Conservation (phyloP, 176 grass and related monocot genomes). For the Canna indica region DNA sequence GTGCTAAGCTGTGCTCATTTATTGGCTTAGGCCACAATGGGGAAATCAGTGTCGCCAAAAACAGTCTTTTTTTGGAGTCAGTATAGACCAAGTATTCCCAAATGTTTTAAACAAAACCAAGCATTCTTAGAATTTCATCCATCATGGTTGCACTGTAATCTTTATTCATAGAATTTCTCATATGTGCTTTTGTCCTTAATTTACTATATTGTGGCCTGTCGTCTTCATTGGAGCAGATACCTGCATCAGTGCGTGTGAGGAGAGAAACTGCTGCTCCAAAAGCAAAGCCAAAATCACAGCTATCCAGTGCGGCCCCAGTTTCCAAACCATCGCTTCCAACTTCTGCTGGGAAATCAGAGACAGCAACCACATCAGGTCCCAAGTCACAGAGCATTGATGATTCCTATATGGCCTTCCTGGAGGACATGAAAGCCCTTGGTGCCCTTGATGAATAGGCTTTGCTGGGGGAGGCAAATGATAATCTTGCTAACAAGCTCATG, state of each 20-base stretch:
- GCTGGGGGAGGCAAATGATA: background rate
- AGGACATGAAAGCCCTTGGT: slow-evolving; percentile 49
- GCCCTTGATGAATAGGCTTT: slow-evolving; percentile 51
- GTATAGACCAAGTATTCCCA: background rate
- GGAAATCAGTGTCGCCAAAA: background rate
- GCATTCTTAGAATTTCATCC: background rate
- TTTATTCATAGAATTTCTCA: no score
- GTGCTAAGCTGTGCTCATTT: background rate
- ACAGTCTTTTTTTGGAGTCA: background rate
- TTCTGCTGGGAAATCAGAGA: slow-evolving; percentile 32
- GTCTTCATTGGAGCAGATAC: slow-evolving; percentile 37
- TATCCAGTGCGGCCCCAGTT: slow-evolving; percentile 22
- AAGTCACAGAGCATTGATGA: slow-evolving; percentile 89
- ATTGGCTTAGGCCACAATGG: no score
- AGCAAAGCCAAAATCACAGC: slow-evolving; percentile 55
- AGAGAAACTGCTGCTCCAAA: slow-evolving; percentile 73
- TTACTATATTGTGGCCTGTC: background rate
- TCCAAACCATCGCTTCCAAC: slow-evolving; percentile 15
- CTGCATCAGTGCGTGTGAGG: slow-evolving; percentile 80
- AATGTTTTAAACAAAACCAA: background rate
- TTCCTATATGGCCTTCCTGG: slow-evolving; percentile 95
- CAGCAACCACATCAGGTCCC: slow-evolving; percentile 15
- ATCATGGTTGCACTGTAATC: background rate
- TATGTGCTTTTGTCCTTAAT: no score
- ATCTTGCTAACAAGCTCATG: background rate